Evolutionary conservation across 1,139 yeast genomes (phyloP).

Genomic region (Kodamaea plutei): DNA sequence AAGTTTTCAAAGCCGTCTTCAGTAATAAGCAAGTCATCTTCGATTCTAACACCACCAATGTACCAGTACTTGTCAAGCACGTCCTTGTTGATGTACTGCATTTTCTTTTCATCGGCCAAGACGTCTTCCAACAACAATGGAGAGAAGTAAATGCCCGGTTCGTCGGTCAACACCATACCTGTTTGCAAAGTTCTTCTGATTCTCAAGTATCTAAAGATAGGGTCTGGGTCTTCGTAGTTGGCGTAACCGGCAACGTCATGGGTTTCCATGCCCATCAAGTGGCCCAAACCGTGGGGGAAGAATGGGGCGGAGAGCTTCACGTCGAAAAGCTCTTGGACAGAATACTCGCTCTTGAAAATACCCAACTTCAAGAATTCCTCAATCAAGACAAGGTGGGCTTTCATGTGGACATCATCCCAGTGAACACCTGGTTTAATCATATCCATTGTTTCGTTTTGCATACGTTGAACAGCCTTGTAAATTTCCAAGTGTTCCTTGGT

Average conservation of each 20-base stretch:
- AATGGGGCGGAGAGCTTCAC: slow-evolving; percentile 73
- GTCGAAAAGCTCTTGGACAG: slow-evolving; percentile 62
- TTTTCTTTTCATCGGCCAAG: slow-evolving; percentile 51
- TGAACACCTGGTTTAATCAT: slow-evolving; percentile 72
- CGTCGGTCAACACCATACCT: slow-evolving; percentile 90
- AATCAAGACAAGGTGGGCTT: slow-evolving; percentile 75
- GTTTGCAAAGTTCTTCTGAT: slow-evolving; percentile 66
- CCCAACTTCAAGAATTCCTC: slow-evolving; percentile 71
- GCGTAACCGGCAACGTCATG: slow-evolving; percentile 93
- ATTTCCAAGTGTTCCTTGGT: slow-evolving; percentile 79
- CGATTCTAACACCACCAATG: slow-evolving; percentile 94
- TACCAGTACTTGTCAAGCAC: slow-evolving; percentile 75
- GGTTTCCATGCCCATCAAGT: slow-evolving; percentile 88
- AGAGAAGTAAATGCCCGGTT: slow-evolving; percentile 92
- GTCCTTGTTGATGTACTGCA: slow-evolving; percentile 59
- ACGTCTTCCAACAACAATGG: slow-evolving; percentile 71
- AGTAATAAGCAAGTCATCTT: slow-evolving; percentile 84
- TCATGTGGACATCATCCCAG: slow-evolving; percentile 83
- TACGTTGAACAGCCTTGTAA: slow-evolving; percentile 74
- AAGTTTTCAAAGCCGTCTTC: slow-evolving; percentile 72
- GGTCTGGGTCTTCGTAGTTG: slow-evolving; percentile 78
- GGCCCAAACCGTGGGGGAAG: slow-evolving; percentile 96
- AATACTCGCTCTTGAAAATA: slow-evolving; percentile 59
- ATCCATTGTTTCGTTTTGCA: slow-evolving; percentile 72
- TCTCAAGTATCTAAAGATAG: slow-evolving; percentile 71